Base-by-base conservation (phyloP, 73 alveolate genomes). In the Paramecium pentaurelia region DNA sequence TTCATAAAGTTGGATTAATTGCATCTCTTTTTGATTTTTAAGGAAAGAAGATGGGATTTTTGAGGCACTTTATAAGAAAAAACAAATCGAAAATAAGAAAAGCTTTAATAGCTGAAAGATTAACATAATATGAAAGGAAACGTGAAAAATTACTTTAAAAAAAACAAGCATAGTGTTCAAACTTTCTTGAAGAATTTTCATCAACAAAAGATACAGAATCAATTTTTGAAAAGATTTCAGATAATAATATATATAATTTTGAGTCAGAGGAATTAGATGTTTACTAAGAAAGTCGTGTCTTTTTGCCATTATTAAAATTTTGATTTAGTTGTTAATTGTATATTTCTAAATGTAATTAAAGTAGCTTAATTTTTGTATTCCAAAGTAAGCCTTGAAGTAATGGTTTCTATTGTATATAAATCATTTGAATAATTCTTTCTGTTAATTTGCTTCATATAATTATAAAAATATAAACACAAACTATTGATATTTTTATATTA, bases 31-130 rank as follows among this genome's bases (percentile, higher is more conserved):
- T 9, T 27, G 64, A 45, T 10, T 80, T 80, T 45, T 22, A 22
- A 1, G 91, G 58, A 22, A 80, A 80, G 32, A 80, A 80, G 58
- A 80, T 80, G 91, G 91, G 91, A n/a, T 45, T 20, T 32, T 44
- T 80, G 22, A 40, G 91, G 4, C 27, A 47, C 4, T 80, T 0
- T 80, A 12, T 80, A 25, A 80, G 91, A 25, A 80, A 80, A n/a
- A 80, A 80, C 45, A 25, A 80, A 47, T 22, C 77, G 0, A 80
- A 80, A 47, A 18, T 80, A 2, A 80, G 75, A 42, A 80, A 80
- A 14, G 84, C 84, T 28, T 32, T 64, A n/a, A 9, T 28, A 1
- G 51, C 8, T 32, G 84, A 64, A 34, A 64, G 84, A 32, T 28
- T 64, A 28, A 64, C 14, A 32, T 27, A 32, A 6, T 32, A 32